Evolutionary conservation across 129 eudicot species (phyloP), one percentile per base, ranked within the genome.

Genomic region (Cynara cardunculus): DNA sequence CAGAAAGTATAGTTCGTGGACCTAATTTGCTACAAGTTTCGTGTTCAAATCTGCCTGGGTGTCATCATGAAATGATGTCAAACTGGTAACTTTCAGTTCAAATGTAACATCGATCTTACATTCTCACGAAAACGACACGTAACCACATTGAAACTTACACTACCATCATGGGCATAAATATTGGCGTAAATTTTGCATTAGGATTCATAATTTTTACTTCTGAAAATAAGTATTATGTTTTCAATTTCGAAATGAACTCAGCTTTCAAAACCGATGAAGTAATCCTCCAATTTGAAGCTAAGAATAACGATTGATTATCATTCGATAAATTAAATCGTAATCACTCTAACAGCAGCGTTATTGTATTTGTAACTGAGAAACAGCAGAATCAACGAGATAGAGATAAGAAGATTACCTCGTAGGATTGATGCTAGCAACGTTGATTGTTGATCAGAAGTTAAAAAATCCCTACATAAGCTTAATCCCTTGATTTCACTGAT

Each of bases 401-500:
- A 70, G 7, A 30, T 78, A 61, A 72, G 62, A 72, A 73, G 66
- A 19, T n/a, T 25, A 93, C 98, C 98, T 82, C 83, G 80, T 22
- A 87, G 56, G 32, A 94, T 89, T n/a, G 89, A 73, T 44, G 89
- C 76, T 72, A 94, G 93, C 84, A 91, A 34, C 19, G 88, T 72
- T 27, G 90, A 87, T 75, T 94, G 98, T 78, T 89, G 93, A 25
- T 80, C 77, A 27, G 83, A 73, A 61, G 97, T 82, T 12, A 94
- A 76, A 66, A 94, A 91, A 65, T 89, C 86, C 71, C 88, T 85
- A 72, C 91, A 94, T 35, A 94, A 69, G 84, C 93, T 88, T 49
- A 91, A 81, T 14, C 98, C 98, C 9, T 88, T 86, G 76, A 94
- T 87, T 59, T 71, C 84, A 28, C 28, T 31, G 41, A 94, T 73